phyloP scores from a whole-genome alignment of 2,329 filamentous ascomycete genomes.

The Aspergillus costaricaensis region DNA sequence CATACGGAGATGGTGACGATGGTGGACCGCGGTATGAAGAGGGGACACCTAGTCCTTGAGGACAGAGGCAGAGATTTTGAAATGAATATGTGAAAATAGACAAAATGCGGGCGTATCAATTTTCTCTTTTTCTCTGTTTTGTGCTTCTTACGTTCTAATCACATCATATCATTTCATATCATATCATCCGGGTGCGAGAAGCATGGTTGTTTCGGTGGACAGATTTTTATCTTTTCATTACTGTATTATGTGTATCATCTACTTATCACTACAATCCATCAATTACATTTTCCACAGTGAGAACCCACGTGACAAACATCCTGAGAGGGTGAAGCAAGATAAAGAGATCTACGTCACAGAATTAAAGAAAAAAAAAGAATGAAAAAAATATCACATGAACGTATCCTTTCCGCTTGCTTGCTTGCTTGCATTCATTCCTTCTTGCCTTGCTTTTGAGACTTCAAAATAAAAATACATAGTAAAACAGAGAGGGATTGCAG shows the following conservation, averaged over 20 bases:
- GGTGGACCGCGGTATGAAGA: constrained; percentile 48
- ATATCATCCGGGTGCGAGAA: not conserved
- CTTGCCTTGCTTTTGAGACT: not conserved
- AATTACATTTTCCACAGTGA: too few species aligned
- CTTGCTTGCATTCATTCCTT: not conserved
- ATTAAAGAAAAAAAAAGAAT: not conserved
- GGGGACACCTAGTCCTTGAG: constrained; percentile 43
- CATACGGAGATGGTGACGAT: constrained; percentile 40
- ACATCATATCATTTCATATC: not conserved
- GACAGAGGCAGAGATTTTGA: not conserved
- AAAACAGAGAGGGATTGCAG: not conserved
- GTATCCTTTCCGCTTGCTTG: constrained; percentile 4
- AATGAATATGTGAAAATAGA: not conserved
- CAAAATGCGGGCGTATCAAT: not conserved
- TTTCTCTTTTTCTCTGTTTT: not conserved
- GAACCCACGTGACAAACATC: not conserved
- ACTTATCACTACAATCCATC: not conserved
- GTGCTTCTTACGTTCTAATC: not conserved
- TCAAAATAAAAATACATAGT: not conserved
- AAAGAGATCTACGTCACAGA: not conserved
- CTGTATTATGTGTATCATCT: constrained; percentile 10
- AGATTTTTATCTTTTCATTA: not conserved
- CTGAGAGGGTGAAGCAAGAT: not conserved
- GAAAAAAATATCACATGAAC: constrained; percentile 8
- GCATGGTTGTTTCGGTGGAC: not conserved